phyloP scores from a whole-genome alignment of 306 rosid genomes.

The Spatholobus suberectus region DNA sequence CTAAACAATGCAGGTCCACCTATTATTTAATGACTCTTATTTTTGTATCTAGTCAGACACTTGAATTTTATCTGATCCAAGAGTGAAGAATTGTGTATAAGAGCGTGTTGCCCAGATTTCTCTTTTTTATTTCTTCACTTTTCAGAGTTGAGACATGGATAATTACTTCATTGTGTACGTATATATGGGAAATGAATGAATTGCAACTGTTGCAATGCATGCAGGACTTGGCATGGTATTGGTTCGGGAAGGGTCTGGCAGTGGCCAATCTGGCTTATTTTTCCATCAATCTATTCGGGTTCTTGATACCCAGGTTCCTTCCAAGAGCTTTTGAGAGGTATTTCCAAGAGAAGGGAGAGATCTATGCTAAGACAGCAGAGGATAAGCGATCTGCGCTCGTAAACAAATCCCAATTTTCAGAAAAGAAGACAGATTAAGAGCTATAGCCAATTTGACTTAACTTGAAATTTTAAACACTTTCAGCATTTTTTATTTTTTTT shows the following conservation, averaged over 20 bases:
- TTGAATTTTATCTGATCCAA: no score
- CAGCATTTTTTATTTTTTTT: background rate
- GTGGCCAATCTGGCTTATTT: slow-evolving; percentile 64
- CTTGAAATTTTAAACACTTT: slow-evolving; percentile 17
- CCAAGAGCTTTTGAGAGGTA: slow-evolving; percentile 85
- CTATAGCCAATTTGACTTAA: background rate
- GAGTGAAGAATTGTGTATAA: background rate
- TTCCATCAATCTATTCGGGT: slow-evolving; percentile 65
- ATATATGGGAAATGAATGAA: background rate
- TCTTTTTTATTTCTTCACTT: background rate
- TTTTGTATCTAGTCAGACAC: no score
- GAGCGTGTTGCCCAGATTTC: background rate
- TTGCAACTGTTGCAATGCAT: background rate
- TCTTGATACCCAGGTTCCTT: slow-evolving; percentile 79
- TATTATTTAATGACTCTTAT: background rate
- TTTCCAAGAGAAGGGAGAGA: slow-evolving; percentile 64
- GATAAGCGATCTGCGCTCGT: slow-evolving; percentile 52
- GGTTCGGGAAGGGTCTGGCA: slow-evolving; percentile 79
- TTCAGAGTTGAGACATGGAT: background rate
- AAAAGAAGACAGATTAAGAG: slow-evolving; percentile 45
- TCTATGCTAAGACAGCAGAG: slow-evolving; percentile 58
- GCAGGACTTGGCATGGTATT: slow-evolving; percentile 76
- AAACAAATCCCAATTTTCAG: slow-evolving; percentile 37
- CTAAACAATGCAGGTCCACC: background rate
- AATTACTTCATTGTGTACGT: background rate